These are phyloP conservation scores for Sporothrix sp. DNA, from an alignment of 2,329 filamentous ascomycete genomes.

Conservation along the genomic window DNA sequence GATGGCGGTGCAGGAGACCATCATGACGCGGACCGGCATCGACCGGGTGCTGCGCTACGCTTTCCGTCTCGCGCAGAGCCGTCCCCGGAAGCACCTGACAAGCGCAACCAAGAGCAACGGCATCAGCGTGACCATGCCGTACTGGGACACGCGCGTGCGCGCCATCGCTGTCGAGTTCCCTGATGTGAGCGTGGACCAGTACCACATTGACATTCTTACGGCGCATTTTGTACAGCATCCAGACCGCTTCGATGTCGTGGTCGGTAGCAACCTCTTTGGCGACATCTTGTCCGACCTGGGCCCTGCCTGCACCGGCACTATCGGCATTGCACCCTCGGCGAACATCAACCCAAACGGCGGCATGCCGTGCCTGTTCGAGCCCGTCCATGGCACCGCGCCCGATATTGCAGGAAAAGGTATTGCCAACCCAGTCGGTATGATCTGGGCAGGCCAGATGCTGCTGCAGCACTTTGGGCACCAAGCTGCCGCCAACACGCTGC, in stretches of 20 bases:
- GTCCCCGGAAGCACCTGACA: slow-evolving; percentile 49
- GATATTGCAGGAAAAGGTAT: slow-evolving; percentile 45
- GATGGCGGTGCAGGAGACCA: slow-evolving; percentile 50
- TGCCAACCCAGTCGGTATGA: slow-evolving; percentile 44
- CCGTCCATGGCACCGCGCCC: slow-evolving; percentile 45
- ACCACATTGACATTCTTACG: slow-evolving; percentile 48
- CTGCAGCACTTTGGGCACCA: slow-evolving; percentile 43
- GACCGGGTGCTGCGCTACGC: slow-evolving; percentile 54
- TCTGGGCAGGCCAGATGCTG: slow-evolving; percentile 47
- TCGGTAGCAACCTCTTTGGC: slow-evolving; percentile 48
- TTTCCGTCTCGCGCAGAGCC: slow-evolving; percentile 42
- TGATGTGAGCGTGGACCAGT: slow-evolving; percentile 51
- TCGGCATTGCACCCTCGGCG: slow-evolving; percentile 57
- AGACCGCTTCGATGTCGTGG: slow-evolving; percentile 49
- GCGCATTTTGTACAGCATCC: slow-evolving; percentile 49
- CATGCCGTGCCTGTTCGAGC: slow-evolving; percentile 47
- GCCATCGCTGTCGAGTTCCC: slow-evolving; percentile 48
- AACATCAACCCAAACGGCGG: slow-evolving; percentile 51
- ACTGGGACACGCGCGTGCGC: slow-evolving; percentile 54
- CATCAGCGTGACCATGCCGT: slow-evolving; percentile 56
- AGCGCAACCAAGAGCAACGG: slow-evolving; percentile 59
- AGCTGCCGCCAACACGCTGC: slow-evolving; percentile 35
- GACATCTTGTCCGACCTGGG: slow-evolving; percentile 60
- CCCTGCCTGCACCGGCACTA: slow-evolving; percentile 56
- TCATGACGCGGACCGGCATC: slow-evolving; percentile 52